Conservation (phyloP, 371 early-diverging fungal species). For the Mortierella sp. region DNA sequence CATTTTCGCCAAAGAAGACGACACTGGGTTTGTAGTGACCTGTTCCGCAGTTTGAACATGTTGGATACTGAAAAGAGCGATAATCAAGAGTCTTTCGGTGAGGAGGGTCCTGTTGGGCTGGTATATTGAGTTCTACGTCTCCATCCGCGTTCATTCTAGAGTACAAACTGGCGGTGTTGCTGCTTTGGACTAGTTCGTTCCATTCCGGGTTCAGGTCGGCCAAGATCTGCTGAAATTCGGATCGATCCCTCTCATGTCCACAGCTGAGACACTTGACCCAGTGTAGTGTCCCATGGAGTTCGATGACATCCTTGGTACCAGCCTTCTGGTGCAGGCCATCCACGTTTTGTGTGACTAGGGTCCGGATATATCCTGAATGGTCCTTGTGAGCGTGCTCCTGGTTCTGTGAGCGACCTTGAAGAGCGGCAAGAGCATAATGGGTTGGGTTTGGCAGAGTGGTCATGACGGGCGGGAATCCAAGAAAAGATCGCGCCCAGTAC, state of each 20-base stretch:
- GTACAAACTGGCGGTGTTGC: constrained; percentile 44
- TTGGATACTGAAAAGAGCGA: constrained; percentile 76
- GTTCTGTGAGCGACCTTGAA: constrained; percentile 58
- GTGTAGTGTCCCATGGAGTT: constrained; percentile 87
- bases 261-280: constrained; percentile 82
- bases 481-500: constrained; percentile 93
- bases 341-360: constrained; percentile 93
- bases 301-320: constrained; percentile 67
- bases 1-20: constrained; percentile 92
- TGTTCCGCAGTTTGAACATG: constrained; percentile 71
- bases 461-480: constrained; percentile 81
- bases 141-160: constrained; percentile 88
- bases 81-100: constrained; percentile 57
- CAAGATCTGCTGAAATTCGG: constrained; percentile 73
- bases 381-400: background rate
- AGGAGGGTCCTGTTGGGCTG: constrained; percentile 16
- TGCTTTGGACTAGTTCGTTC: constrained; percentile 53
- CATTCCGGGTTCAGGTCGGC: constrained; percentile 79
- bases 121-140: constrained; percentile 78
- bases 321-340: constrained; percentile 81
- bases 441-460: constrained; percentile 77
- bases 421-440: constrained; percentile 68
- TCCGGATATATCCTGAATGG: constrained; percentile 39
- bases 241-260: constrained; percentile 60
- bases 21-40: constrained; percentile 78